Conservation (phyloP, 2,329 filamentous ascomycete species). For the Ascochyta pisi region DNA sequence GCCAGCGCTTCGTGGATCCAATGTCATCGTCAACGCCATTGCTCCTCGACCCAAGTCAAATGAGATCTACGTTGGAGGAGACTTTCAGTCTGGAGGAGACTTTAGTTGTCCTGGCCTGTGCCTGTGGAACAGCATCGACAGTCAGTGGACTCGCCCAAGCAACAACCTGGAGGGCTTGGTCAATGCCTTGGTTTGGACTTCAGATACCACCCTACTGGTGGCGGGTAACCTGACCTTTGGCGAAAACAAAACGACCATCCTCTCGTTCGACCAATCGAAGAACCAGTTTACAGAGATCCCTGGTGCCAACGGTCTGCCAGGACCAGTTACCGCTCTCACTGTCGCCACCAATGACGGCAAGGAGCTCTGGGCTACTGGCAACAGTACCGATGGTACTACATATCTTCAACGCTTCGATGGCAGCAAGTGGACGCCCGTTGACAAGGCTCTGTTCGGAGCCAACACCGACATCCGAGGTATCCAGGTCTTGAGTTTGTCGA, state of each 20-base stretch:
- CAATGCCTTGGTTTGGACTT: slow-evolving; percentile 77
- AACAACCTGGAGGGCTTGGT: slow-evolving; percentile 74
- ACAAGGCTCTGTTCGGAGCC: slow-evolving; percentile 61
- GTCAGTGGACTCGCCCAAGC: slow-evolving; percentile 83
- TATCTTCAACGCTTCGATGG: slow-evolving; percentile 87
- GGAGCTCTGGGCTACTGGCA: slow-evolving; percentile 84
- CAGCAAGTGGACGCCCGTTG: slow-evolving; percentile 71
- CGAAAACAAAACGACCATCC: slow-evolving; percentile 70
- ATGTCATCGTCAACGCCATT: slow-evolving; percentile 78
- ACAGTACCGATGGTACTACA: slow-evolving; percentile 68
- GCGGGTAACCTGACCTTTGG: slow-evolving; percentile 78
- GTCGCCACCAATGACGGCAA: slow-evolving; percentile 74
- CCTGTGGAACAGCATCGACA: slow-evolving; percentile 71
- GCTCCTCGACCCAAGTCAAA: slow-evolving; percentile 71
- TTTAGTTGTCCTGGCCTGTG: slow-evolving; percentile 85
- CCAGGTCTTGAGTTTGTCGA: slow-evolving; percentile 77
- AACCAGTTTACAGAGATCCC: slow-evolving; percentile 71
- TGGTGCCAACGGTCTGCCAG: slow-evolving; percentile 72
- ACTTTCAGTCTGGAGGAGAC: slow-evolving; percentile 81
- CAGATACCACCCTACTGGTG: slow-evolving; percentile 73
- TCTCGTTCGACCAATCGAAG: slow-evolving; percentile 72
- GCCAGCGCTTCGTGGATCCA: slow-evolving; percentile 72
- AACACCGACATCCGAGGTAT: slow-evolving; percentile 77
- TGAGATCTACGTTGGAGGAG: slow-evolving; percentile 85
- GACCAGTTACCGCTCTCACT: slow-evolving; percentile 78